phyloP scores from a whole-genome alignment of 2,329 filamentous ascomycete species.

The Colletotrichum sidae region DNA sequence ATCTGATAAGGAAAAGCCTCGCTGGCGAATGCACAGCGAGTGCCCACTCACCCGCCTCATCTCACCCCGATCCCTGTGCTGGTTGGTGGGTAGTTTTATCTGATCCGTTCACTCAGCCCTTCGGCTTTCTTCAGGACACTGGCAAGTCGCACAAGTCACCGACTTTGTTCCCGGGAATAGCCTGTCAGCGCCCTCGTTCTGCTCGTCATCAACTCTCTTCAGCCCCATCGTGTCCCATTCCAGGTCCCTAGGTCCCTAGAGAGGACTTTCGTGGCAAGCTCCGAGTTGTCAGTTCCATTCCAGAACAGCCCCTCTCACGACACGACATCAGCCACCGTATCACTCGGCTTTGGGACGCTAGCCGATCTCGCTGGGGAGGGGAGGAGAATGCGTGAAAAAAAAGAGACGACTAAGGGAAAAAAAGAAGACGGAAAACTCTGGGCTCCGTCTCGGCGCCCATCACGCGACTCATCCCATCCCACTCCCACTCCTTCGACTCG shows the following conservation, averaged over 20 bases:
- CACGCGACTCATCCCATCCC: neutral
- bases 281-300: too few relatives aligned
- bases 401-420: neutral
- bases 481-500: too few relatives aligned
- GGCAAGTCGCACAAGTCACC: too few relatives aligned
- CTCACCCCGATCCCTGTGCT: too few relatives aligned
- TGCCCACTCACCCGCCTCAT: neutral
- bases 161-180: neutral
- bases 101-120: conserved; percentile 14
- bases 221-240: neutral
- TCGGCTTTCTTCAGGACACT: too few relatives aligned
- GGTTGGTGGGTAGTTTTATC: conserved; percentile 9
- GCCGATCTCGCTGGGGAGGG: conserved; percentile 14
- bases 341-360: conserved; percentile 14
- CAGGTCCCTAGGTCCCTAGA: too few relatives aligned
- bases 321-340: neutral
- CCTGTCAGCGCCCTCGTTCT: conserved; percentile 10
- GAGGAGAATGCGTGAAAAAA: neutral
- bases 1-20: conserved; percentile 36
- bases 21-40: neutral
- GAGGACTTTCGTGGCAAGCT: too few relatives aligned
- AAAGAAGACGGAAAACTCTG: conserved; percentile 1
- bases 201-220: neutral
- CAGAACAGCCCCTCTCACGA: too few relatives aligned
- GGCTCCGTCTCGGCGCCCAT: neutral